These are phyloP conservation scores for Kuraishia molischiana DNA, from an alignment of 805 yeast species.

Conservation along the genomic window DNA sequence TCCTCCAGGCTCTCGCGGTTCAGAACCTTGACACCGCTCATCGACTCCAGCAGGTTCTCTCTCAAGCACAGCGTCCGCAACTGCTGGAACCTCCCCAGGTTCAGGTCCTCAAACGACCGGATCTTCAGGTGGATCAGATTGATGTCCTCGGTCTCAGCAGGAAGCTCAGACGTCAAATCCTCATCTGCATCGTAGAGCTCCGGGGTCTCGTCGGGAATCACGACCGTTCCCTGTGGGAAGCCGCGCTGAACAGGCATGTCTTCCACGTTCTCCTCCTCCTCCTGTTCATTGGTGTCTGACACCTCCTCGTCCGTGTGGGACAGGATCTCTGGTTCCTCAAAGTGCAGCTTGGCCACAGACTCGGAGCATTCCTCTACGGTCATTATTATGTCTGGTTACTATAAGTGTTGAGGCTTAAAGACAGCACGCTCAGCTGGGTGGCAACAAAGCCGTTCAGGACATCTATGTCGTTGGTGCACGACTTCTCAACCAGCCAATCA, in stretches of 20 bases:
- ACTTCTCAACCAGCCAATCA: background rate
- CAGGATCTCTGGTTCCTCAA: background rate
- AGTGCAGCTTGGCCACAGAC: background rate
- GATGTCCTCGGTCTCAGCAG: slow-evolving; percentile 47
- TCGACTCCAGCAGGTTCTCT: slow-evolving; percentile 72
- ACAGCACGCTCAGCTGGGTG: too few relatives aligned
- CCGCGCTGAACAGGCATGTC: background rate
- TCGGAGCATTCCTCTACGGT: background rate
- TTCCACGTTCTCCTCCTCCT: background rate
- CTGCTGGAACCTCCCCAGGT: slow-evolving; percentile 43
- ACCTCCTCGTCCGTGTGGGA: background rate
- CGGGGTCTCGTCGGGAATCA: slow-evolving; percentile 28
- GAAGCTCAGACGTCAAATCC: slow-evolving; percentile 48
- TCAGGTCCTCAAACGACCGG: slow-evolving; percentile 48
- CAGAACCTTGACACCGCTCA: slow-evolving; percentile 57
- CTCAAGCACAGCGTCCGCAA: slow-evolving; percentile 63
- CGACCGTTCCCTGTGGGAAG: slow-evolving; percentile 16
- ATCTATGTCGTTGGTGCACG: background rate
- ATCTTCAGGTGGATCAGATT: slow-evolving; percentile 69
- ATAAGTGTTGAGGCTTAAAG: too few relatives aligned
- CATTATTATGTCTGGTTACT: too few relatives aligned
- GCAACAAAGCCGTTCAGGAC: too few relatives aligned
- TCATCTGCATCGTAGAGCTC: slow-evolving; percentile 60
- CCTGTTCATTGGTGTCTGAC: background rate
- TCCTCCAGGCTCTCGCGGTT: slow-evolving; percentile 54